Evolutionary conservation across 257 asterid species (phyloP), one percentile per base, ranked within the genome.

Genomic region (Solanum acaule): DNA sequence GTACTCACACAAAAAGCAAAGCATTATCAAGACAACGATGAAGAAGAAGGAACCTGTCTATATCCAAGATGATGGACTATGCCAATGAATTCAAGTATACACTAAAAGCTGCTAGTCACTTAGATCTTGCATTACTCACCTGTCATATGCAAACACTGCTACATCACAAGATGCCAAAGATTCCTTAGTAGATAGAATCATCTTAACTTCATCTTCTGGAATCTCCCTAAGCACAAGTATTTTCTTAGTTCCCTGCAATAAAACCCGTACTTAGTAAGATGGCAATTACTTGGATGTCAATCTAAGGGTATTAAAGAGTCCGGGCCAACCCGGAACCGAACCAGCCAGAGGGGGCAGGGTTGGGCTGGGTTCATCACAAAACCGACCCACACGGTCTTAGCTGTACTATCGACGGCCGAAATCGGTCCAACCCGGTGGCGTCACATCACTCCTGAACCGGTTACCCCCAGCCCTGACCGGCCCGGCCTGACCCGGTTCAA

Each of bases 81-180:
- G 23, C 27, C 70, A 31, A 46, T 81, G 86, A 49, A 29, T 29
- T 49, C 70, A 16, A 82, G 12, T 29, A 31, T 82, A 29, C 42
- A 31, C 70, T 22, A 82, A 20, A 82, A 29, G 22, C 6, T 31
- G 37, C 10, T 44, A 9, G 40, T 82, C 86, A 18, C 13, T 31
- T 10, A 46, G 71, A 49, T 49, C 44, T 49, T 49, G 86, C 86
- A 82, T 82, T 72, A 56, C 94, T 84, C 84, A 95, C 99, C 98
- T 95, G 93, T 96, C 98, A 90, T 96, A 96, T 89, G 95, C 98
- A 91, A 95, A 95, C 88, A 93, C 92, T 85, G 99, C 98, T 38
- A 95, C 95, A 92, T 95, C 98, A 88, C 97, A 95, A 88, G 93
- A 85, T 90, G 98, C 95, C 92, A 96, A 90, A 56, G 95, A 93